Percentiles rank a stretch among this genome's conserved stretches.
Evolutionary conservation across 2,329 filamentous ascomycete species (phyloP).

Genomic region (Botrytis fabae): DNA sequence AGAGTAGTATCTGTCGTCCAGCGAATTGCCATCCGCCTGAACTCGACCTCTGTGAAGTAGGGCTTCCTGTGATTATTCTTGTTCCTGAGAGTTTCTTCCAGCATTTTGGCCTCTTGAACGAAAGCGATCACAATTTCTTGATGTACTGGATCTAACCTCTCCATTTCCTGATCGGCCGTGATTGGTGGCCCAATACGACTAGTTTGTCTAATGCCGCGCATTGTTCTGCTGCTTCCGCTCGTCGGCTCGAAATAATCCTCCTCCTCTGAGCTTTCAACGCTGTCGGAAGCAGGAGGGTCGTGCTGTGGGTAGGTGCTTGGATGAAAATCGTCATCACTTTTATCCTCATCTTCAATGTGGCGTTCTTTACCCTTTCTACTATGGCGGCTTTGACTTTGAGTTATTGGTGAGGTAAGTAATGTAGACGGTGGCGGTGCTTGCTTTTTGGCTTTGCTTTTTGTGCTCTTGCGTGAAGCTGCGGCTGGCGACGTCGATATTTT

Average conservation of each 20-base stretch:
- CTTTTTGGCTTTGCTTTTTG: slow-evolving; percentile 25
- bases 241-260: slow-evolving; percentile 39
- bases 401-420: slow-evolving; percentile 53
- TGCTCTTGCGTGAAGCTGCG: slow-evolving; percentile 41
- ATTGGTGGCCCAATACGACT: slow-evolving; percentile 57
- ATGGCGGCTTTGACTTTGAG: slow-evolving; percentile 1
- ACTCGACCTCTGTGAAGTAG: slow-evolving; percentile 67
- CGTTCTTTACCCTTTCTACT: slow-evolving; percentile 41
- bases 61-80: slow-evolving; percentile 55
- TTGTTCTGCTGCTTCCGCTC: slow-evolving; percentile 40
- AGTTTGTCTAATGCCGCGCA: slow-evolving; percentile 22
- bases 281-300: slow-evolving; percentile 51
- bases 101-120: slow-evolving; percentile 58
- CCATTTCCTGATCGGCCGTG: slow-evolving; percentile 54
- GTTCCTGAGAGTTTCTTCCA: slow-evolving; percentile 63
- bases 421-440: slow-evolving; percentile 54
- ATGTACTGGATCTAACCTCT: slow-evolving; percentile 59
- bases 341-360: slow-evolving; percentile 18
- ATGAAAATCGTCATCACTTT: slow-evolving; percentile 14
- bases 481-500: slow-evolving; percentile 34
- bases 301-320: slow-evolving; percentile 42
- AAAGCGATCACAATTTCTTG: slow-evolving; percentile 65
- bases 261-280: slow-evolving; percentile 40
- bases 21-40: slow-evolving; percentile 71
- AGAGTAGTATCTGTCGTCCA: slow-evolving; percentile 63